Evolutionary conservation across 2,329 filamentous ascomycete genomes (phyloP).

Genomic region (Talaromyces sp.): DNA sequence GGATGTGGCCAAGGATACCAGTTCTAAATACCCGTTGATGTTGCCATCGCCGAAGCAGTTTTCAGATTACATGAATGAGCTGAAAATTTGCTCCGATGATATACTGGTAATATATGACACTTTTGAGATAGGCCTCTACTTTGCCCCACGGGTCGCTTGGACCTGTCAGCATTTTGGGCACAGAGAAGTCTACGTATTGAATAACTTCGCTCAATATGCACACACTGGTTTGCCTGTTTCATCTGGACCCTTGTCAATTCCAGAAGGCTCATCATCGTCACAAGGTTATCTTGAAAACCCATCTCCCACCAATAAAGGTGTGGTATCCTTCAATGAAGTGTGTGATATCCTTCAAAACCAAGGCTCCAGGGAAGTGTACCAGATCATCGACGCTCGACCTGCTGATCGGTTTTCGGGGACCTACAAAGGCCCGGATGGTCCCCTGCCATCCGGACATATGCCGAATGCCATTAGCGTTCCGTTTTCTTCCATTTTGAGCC

Average conservation of each 20-base stretch:
- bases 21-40: slow-evolving; percentile 33
- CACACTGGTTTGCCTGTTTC: slow-evolving; percentile 21
- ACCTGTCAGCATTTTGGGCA: slow-evolving; percentile 32
- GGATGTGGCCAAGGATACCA: slow-evolving; percentile 25
- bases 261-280: not conserved
- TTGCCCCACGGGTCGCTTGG: slow-evolving; percentile 34
- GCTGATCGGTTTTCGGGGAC: not conserved
- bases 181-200: slow-evolving; percentile 30
- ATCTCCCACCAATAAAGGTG: not conserved
- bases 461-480: not conserved
- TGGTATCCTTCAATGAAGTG: not conserved
- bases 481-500: not conserved
- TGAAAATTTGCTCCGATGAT: not conserved
- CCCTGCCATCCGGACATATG: not conserved
- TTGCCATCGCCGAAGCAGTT: slow-evolving; percentile 29
- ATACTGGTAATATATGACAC: slow-evolving; percentile 34
- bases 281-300: not conserved
- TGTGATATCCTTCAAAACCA: not conserved
- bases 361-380: not conserved
- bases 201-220: slow-evolving; percentile 32
- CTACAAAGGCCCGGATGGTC: not conserved
- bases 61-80: slow-evolving; percentile 14
- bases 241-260: not conserved
- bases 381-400: not conserved
- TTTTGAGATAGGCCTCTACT: slow-evolving; percentile 31